Conservation (phyloP, 345 rosid species). For the Durio zibethinus region DNA sequence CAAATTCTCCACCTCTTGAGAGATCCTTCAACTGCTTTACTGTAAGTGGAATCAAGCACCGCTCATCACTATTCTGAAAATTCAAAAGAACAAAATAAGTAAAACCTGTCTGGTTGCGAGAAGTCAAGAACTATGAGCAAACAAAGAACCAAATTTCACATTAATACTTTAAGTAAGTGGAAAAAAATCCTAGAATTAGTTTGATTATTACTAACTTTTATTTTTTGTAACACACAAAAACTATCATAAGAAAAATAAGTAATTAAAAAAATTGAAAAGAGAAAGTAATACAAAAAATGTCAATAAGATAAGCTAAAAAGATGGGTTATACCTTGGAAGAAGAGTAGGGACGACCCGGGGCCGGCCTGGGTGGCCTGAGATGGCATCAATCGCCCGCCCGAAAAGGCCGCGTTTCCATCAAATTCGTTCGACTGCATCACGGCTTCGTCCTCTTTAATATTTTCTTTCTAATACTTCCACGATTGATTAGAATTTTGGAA, state of each 20-base stretch:
- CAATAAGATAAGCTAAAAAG: neutral
- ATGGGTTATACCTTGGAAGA: conserved; percentile 43
- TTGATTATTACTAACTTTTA: neutral
- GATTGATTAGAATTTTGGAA: neutral
- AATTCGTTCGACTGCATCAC: conserved; percentile 62
- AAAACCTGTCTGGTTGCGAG: neutral
- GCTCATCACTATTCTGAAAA: conserved; percentile 52
- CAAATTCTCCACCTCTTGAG: conserved; percentile 45
- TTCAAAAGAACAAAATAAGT: neutral
- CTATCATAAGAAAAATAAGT: no score
- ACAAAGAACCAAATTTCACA: neutral
- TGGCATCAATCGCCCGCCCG: conserved; percentile 95
- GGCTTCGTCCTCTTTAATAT: neutral
- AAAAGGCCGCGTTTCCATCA: conserved; percentile 72
- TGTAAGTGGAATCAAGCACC: conserved; percentile 62
- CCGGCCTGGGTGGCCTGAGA: conserved; percentile 51
- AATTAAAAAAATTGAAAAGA: neutral
- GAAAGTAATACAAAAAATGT: neutral
- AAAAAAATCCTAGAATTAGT: neutral
- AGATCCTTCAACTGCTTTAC: conserved; percentile 57
- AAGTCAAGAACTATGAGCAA: neutral
- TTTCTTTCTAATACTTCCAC: neutral
- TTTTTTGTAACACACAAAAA: neutral
- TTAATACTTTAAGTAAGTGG: neutral
- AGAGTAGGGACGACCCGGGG: conserved; percentile 44